A percentile compares a stretch with the other conserved stretches of the same genome.
Conservation (phyloP, 2,329 filamentous ascomycete genomes). For the Calycina herbarum region DNA sequence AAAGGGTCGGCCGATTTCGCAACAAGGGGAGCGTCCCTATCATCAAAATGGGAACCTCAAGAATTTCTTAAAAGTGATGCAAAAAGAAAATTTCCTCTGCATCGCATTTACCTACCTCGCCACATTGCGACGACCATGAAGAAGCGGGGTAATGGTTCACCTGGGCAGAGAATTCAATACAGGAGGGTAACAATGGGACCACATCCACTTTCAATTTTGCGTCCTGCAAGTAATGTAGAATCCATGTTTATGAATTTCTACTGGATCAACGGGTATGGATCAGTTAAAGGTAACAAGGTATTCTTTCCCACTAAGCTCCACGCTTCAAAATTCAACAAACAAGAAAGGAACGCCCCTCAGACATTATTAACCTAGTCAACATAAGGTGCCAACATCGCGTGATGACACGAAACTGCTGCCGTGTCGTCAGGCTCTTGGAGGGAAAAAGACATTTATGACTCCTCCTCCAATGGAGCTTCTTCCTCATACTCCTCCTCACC, state of each 20-base stretch:
- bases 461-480: slow-evolving; percentile 75
- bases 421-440: slow-evolving; percentile 24
- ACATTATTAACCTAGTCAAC: slow-evolving; percentile 31
- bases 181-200: neutral
- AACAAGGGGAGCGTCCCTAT: neutral
- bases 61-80: slow-evolving; percentile 11
- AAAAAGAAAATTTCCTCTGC: slow-evolving; percentile 28
- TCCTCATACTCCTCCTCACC: slow-evolving; percentile 91
- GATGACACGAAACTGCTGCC: slow-evolving; percentile 23
- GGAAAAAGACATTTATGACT: slow-evolving; percentile 41
- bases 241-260: slow-evolving; percentile 31
- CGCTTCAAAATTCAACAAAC: slow-evolving; percentile 33
- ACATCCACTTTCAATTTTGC: slow-evolving; percentile 13
- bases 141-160: too few species aligned
- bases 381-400: slow-evolving; percentile 11
- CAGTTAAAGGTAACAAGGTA: slow-evolving; percentile 28
- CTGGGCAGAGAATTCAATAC: neutral
- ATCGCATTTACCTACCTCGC: slow-evolving; percentile 6
- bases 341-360: slow-evolving; percentile 27
- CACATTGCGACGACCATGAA: neutral
- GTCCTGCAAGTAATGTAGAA: slow-evolving; percentile 23
- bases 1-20: neutral
- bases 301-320: slow-evolving; percentile 28
- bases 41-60: slow-evolving; percentile 5
- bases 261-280: slow-evolving; percentile 29